Evolutionary conservation across 2,329 filamentous ascomycete species (phyloP).

Genomic region (Colletotrichum tanaceti): DNA sequence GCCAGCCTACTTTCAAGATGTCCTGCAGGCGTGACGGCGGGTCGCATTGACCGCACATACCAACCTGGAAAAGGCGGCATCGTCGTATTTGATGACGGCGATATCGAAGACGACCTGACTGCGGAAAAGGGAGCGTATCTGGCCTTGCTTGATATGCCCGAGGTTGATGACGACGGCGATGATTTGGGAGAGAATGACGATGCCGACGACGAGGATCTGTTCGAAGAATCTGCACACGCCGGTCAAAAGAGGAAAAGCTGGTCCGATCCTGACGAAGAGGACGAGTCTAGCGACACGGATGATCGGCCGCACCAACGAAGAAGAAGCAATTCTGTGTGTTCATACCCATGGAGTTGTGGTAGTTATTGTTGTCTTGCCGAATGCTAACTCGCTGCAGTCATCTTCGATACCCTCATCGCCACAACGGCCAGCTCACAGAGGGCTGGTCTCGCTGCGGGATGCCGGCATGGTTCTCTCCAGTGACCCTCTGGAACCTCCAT

Average conservation of each 20-base stretch:
- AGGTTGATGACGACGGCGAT: constrained; percentile 80
- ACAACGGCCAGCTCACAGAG: constrained; percentile 68
- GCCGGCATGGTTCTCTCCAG: constrained; percentile 60
- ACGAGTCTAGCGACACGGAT: constrained; percentile 78
- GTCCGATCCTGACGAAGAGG: constrained; percentile 73
- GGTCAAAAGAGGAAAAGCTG: constrained; percentile 83
- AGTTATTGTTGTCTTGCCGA: not conserved
- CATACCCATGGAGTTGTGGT: not conserved
- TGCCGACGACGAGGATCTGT: constrained; percentile 51
- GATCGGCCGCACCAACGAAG: constrained; percentile 82
- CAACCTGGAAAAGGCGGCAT: constrained; percentile 86
- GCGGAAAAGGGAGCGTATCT: constrained; percentile 85
- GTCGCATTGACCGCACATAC: constrained; percentile 78
- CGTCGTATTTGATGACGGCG: constrained; percentile 94
- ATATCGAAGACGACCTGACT: constrained; percentile 85
- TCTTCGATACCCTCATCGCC: constrained; percentile 75
- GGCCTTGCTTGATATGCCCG: constrained; percentile 90
- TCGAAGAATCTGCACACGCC: constrained; percentile 58
- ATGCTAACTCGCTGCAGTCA: constrained; percentile 59
- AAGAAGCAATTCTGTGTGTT: constrained; percentile 85
- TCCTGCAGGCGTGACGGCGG: constrained; percentile 76
- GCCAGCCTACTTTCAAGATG: constrained; percentile 62
- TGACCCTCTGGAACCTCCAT: constrained; percentile 64
- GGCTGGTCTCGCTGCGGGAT: constrained; percentile 67
- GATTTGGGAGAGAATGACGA: constrained; percentile 70